Evolutionary conservation across 495 filamentous ascomycete genomes (phyloP), one percentile per base, ranked within the genome.

Genomic region (Penicillium ochrochloron): DNA sequence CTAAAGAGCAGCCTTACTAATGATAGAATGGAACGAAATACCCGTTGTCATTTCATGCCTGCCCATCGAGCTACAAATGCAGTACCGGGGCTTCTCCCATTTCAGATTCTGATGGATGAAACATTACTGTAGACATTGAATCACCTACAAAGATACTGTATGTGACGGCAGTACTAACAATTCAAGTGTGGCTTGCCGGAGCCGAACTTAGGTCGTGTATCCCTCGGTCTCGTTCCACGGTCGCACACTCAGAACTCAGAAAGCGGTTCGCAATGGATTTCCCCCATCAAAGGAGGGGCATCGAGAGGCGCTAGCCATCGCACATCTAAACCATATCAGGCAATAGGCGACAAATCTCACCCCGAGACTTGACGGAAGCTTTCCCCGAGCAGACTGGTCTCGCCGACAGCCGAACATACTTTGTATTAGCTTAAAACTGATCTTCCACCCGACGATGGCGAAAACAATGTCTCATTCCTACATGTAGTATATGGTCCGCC

Each of bases 321-420:
- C 33, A 29, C 42, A 19, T 4, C 53, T 56, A 56, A 21, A 9
- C 53, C n/a, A 9, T 21, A 37, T 34, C 11, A 17, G 31, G 53
- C 33, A 35, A 37, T 14, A 37, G 10, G 31, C 6, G 7, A 31
- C 14, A n/a, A n/a, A 19, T 44, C 41, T 44, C 1, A n/a, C 53
- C 12, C 19, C 5, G 12, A 12, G 14, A 23, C 19, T 56, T 23
- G 19, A 34, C 53, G 53, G 53, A 56, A 56, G 53, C 31, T 37
- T 19, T 56, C 31, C n/a, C 53, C 53, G 53, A 56, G 31, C 31
- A 56, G 12, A 56, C 9, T 37, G 33, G 31, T 19, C 33, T 52
- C 25, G 25, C 25, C 25, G 4, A 4, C 25, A 27, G 25, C 25
- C 25, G 12, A 15, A 17, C 5, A 21, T 7, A 10, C 42, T 9